A percentile compares a stretch with the other conserved stretches of the same genome.
Conservation (phyloP, 257 asterid genomes). For the Primulina tabacum region DNA sequence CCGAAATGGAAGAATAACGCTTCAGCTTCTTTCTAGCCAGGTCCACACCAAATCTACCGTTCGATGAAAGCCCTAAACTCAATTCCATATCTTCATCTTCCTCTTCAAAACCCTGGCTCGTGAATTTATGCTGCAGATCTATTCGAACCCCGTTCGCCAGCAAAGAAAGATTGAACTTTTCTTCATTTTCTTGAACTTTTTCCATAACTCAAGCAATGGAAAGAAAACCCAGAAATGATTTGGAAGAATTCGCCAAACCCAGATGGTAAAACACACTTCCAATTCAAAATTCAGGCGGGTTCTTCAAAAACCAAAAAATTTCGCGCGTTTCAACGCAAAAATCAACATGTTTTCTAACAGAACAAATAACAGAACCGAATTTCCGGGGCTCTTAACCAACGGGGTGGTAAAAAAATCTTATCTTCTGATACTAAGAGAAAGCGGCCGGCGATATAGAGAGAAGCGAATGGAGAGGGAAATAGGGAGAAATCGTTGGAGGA, state of each 20-base stretch:
- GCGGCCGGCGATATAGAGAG: background rate
- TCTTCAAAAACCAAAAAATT: background rate
- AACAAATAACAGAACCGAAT: background rate
- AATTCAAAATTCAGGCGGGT: conserved; percentile 25
- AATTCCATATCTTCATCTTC: conserved; percentile 52
- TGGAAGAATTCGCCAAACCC: background rate
- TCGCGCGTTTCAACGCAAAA: background rate
- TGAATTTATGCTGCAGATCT: conserved; percentile 39
- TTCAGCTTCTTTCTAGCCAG: conserved; percentile 42
- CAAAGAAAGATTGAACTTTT: conserved; percentile 20
- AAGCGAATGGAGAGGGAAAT: background rate
- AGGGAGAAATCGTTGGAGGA: background rate
- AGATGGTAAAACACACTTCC: background rate
- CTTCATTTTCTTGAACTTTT: conserved; percentile 28
- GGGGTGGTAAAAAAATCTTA: no score
- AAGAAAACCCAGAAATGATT: background rate
- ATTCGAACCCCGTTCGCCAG: conserved; percentile 26
- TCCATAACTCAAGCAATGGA: conserved; percentile 28
- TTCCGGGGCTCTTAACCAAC: background rate
- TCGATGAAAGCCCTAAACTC: conserved; percentile 70
- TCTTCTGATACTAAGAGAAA: background rate
- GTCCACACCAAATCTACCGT: conserved; percentile 84
- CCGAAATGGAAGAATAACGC: conserved; percentile 61
- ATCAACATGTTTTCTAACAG: background rate
- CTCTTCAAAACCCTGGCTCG: conserved; percentile 19